Percentiles rank a stretch among this genome's conserved stretches.
Conservation (phyloP, 1,284 basidiomycete genomes). For the Neonothopanus nambi region DNA sequence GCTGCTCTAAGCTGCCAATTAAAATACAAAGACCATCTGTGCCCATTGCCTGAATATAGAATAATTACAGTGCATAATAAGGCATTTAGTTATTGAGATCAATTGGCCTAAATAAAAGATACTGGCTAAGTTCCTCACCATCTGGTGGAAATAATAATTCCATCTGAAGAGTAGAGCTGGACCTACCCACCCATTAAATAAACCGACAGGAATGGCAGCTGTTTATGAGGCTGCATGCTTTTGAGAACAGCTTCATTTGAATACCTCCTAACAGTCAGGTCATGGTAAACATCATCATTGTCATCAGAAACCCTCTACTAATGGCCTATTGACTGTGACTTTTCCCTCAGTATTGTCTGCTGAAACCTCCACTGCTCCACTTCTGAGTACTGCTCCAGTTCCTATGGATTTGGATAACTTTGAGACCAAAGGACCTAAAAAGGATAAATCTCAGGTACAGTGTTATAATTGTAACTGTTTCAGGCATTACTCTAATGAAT, state of each 20-base stretch:
- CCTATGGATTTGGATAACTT: conserved; percentile 9
- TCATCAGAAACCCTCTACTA: neutral
- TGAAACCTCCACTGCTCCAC: neutral
- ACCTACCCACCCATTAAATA: no score
- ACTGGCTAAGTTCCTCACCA: no score
- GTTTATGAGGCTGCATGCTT: conserved; percentile 6
- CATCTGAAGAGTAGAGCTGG: no score
- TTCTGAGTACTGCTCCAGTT: neutral
- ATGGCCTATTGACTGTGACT: neutral
- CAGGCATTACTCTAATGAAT: neutral
- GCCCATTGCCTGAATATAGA: no score
- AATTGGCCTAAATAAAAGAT: no score
- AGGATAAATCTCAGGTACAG: neutral
- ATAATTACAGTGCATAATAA: no score
- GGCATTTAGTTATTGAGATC: no score
- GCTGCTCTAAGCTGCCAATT: no score
- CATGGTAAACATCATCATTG: neutral
- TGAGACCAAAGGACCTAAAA: no score
- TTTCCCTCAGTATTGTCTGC: neutral
- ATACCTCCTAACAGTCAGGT: neutral
- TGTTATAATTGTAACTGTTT: conserved; percentile 2
- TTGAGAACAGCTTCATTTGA: neutral
- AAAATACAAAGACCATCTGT: no score
- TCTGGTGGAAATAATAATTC: no score
- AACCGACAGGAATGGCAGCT: neutral